Conservation (phyloP, 768 basidiomycete genomes). For the Pisolithus marmoratus region DNA sequence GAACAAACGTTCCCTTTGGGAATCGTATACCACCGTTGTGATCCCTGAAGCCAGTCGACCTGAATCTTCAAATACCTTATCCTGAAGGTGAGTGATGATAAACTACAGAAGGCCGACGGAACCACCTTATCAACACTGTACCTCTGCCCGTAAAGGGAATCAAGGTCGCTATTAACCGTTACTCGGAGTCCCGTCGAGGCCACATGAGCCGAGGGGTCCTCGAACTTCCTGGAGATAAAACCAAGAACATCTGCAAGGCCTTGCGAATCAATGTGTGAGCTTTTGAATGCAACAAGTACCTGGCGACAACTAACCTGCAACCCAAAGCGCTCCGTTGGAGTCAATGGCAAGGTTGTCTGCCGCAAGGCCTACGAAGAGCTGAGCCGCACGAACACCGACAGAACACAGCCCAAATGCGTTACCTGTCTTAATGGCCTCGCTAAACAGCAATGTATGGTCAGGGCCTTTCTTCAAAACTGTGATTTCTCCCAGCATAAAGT, state of each 20-base stretch:
- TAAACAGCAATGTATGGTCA: slow-evolving; percentile 52
- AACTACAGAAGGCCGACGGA: background rate
- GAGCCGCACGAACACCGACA: background rate
- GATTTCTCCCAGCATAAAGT: slow-evolving; percentile 38
- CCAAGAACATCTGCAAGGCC: slow-evolving; percentile 39
- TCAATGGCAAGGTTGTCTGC: slow-evolving; percentile 64
- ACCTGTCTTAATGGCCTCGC: slow-evolving; percentile 54
- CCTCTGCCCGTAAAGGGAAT: slow-evolving; percentile 55
- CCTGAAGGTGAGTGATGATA: slow-evolving; percentile 1
- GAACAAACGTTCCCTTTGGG: slow-evolving; percentile 44
- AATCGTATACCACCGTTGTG: slow-evolving; percentile 55
- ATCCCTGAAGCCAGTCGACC: slow-evolving; percentile 50
- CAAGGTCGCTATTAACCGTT: slow-evolving; percentile 44
- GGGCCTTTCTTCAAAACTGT: slow-evolving; percentile 51
- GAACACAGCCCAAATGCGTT: slow-evolving; percentile 5
- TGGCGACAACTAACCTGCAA: slow-evolving; percentile 40
- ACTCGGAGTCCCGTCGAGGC: slow-evolving; percentile 50
- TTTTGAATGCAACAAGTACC: background rate
- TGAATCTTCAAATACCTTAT: slow-evolving; percentile 63
- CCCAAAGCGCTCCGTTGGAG: slow-evolving; percentile 55
- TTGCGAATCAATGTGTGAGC: slow-evolving; percentile 14
- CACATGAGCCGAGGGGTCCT: slow-evolving; percentile 34
- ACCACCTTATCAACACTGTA: slow-evolving; percentile 52
- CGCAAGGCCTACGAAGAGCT: slow-evolving; percentile 33
- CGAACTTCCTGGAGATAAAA: slow-evolving; percentile 33